phyloP scores from a whole-genome alignment of 768 basidiomycete species.

The Coprinopsis strossmayeri region DNA sequence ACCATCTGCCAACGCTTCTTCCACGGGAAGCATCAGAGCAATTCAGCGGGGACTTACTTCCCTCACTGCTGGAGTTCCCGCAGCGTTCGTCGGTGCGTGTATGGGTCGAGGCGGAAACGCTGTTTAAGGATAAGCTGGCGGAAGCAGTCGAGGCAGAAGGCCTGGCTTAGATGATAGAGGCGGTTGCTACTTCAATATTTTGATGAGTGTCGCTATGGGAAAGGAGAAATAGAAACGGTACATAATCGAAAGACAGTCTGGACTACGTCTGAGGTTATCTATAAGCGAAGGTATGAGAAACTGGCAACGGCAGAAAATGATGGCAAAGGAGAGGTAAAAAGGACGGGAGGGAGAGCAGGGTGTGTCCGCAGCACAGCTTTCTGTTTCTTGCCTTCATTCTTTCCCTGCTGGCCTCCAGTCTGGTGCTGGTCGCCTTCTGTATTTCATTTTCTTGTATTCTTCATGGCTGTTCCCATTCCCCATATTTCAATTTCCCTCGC shows the following conservation, averaged over 20 bases:
- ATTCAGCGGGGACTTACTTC: conserved; percentile 83
- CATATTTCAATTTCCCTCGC: conserved; percentile 67
- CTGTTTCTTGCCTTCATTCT: conserved; percentile 22
- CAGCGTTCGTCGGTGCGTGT: conserved; percentile 59
- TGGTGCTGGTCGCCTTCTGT: conserved; percentile 51
- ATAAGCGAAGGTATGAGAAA: background rate
- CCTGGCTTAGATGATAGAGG: conserved; percentile 12
- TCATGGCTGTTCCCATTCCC: conserved; percentile 49
- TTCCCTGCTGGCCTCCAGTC: conserved; percentile 22
- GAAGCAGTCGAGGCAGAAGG: conserved; percentile 37
- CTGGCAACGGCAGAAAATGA: background rate
- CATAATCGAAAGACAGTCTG: background rate
- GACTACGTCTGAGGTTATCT: background rate
- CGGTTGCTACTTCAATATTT: background rate
- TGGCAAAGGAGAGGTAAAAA: background rate
- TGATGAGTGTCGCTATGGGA: conserved; percentile 1
- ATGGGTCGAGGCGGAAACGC: conserved; percentile 82
- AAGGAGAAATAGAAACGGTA: background rate
- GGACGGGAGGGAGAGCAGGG: background rate
- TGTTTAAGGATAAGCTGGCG: conserved; percentile 58
- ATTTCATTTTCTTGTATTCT: conserved; percentile 14
- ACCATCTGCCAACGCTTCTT: conserved; percentile 91
- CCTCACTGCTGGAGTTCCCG: conserved; percentile 79
- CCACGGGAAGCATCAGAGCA: conserved; percentile 97
- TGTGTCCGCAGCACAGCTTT: conserved; percentile 1